Evolutionary conservation across 441 rosid genomes (phyloP).

Genomic region (Populus hybrid): DNA sequence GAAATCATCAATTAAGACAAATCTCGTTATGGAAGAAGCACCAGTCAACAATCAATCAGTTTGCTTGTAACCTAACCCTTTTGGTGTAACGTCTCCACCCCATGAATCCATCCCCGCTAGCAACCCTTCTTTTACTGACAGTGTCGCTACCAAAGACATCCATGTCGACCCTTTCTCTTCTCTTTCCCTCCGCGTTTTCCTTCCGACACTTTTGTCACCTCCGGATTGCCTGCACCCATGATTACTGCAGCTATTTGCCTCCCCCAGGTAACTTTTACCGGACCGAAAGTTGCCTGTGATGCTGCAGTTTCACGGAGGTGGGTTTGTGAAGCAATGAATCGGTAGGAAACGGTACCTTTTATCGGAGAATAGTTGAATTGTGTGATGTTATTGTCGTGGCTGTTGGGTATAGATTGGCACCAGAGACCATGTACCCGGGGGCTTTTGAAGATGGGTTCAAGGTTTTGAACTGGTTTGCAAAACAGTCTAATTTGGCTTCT

Average conservation of each 20-base stretch:
- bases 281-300: slow-evolving; percentile 57
- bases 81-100: slow-evolving; percentile 77
- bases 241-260: not conserved
- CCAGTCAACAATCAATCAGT: no score
- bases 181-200: slow-evolving; percentile 73
- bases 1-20: no score
- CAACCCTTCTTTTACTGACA: slow-evolving; percentile 81
- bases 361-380: slow-evolving; percentile 65
- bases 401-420: slow-evolving; percentile 85
- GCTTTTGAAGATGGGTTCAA: slow-evolving; percentile 73
- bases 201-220: slow-evolving; percentile 64
- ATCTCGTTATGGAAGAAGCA: no score
- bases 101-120: slow-evolving; percentile 72
- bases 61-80: slow-evolving; percentile 21
- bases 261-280: slow-evolving; percentile 21
- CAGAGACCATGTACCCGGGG: slow-evolving; percentile 81
- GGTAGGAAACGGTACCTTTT: slow-evolving; percentile 74
- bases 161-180: slow-evolving; percentile 81
- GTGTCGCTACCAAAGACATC: slow-evolving; percentile 90
- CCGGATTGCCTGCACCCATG: slow-evolving; percentile 36
- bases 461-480: slow-evolving; percentile 85
- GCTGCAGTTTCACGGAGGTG: slow-evolving; percentile 93
- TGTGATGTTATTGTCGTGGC: slow-evolving; percentile 84
- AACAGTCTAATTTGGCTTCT: slow-evolving; percentile 87
- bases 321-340: slow-evolving; percentile 93